A percentile compares a stretch with the other conserved stretches of the same genome.
These are phyloP conservation scores for Alternaria brassicicola DNA, from an alignment of 2,329 filamentous ascomycete species.

Conservation along the genomic window DNA sequence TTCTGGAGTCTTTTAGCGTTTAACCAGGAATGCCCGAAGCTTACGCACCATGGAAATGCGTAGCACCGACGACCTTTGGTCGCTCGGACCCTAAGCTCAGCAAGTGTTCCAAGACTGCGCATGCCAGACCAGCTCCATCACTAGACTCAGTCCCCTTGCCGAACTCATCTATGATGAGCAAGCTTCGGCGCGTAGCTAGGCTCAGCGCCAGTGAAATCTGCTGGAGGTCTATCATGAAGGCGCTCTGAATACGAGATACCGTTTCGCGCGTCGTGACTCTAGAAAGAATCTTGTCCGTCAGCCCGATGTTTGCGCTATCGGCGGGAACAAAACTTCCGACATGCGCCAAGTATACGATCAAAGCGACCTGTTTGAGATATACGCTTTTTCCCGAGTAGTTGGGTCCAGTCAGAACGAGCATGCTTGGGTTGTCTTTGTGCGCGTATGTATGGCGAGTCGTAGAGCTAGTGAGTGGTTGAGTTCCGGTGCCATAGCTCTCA, in stretches of 20 bases:
- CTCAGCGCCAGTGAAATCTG: constrained; percentile 80
- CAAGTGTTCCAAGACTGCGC: constrained; percentile 65
- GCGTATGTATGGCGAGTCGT: constrained; percentile 3
- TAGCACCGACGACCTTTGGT: constrained; percentile 67
- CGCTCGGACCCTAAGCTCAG: constrained; percentile 55
- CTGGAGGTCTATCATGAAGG: constrained; percentile 83
- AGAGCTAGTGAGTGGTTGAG: constrained; percentile 5
- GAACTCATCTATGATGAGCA: constrained; percentile 94
- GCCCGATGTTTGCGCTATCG: constrained; percentile 73
- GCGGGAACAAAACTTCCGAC: constrained; percentile 90
- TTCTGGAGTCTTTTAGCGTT: too few relatives aligned
- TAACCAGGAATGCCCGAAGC: constrained; percentile 40
- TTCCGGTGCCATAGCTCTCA: not conserved
- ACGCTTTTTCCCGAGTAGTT: constrained; percentile 98
- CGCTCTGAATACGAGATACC: constrained; percentile 67
- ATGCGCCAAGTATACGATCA: constrained; percentile 92
- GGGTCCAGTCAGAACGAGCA: constrained; percentile 85
- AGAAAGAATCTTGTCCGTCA: constrained; percentile 92
- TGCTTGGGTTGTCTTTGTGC: constrained; percentile 59
- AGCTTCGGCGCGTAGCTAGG: constrained; percentile 74
- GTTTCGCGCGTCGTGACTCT: constrained; percentile 77
- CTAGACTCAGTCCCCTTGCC: constrained; percentile 70
- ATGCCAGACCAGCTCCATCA: constrained; percentile 69
- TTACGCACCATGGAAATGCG: constrained; percentile 65
- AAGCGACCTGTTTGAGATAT: constrained; percentile 89